A percentile compares a stretch with the other conserved stretches of the same genome.
Conservation (phyloP, 768 basidiomycete genomes). For the Pholiota molesta region DNA sequence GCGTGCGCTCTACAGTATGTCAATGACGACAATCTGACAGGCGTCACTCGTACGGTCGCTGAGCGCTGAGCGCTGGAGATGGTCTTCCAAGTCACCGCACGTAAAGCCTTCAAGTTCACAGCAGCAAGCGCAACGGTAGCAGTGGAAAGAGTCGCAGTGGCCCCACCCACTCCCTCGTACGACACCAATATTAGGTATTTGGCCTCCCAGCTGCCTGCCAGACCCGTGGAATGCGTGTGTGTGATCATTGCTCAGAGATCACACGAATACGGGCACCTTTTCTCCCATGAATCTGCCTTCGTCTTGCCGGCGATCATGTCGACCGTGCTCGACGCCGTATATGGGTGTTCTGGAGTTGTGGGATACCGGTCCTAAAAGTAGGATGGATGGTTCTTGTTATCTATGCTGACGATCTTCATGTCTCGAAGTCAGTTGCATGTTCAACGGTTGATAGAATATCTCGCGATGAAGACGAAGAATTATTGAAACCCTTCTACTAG, state of each 20-base stretch:
- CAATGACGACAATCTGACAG: not conserved
- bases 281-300: constrained; percentile 1
- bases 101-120: not conserved
- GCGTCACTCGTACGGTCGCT: not conserved
- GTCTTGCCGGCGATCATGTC: too few relatives aligned
- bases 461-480: too few relatives aligned
- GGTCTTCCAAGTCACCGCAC: not conserved
- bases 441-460: too few relatives aligned
- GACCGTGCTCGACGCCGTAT: too few relatives aligned
- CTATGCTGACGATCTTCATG: too few relatives aligned
- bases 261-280: not conserved
- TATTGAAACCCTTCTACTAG: too few relatives aligned
- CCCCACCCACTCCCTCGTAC: not conserved
- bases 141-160: not conserved
- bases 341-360: too few relatives aligned
- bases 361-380: too few relatives aligned
- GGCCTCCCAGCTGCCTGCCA: not conserved
- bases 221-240: not conserved
- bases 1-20: not conserved
- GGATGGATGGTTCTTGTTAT: too few relatives aligned
- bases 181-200: not conserved
- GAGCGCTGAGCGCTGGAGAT: not conserved
- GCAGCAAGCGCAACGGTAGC: not conserved
- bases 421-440: too few relatives aligned
- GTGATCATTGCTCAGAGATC: not conserved